Base-by-base conservation (phyloP, 2,329 filamentous ascomycete species). In the Knufia fluminis region DNA sequence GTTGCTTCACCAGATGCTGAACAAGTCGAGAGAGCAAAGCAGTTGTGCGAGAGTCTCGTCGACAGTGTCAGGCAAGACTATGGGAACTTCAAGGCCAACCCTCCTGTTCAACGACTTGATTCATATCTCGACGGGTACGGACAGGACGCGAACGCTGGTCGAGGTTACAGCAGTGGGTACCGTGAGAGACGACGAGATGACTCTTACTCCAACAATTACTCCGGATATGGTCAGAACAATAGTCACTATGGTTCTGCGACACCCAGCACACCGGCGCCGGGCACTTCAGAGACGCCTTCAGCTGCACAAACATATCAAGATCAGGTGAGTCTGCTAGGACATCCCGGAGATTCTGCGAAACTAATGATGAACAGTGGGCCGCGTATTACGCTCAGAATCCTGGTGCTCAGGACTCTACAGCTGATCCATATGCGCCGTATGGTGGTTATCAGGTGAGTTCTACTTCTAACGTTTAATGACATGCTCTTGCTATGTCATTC, bases 1-100 rank as follows among this genome's bases (percentile, higher is more conserved):
- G 90, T 97, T 57, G 86, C 92, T 85, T 91, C 90, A 3, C 92
- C 92, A 4, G 88, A 96, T 63, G 78, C 86, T 14, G 78, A 79
- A 53, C 88, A 94, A 73, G 91, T 98, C 28, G 78, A 89, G 52
- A 82, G 82, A 59, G 92, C 87, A 32, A 94, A 92, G 66, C 82
- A 86, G 57, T 81, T 96, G 40, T 97, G 91, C 65, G 80, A 91
- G 59, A 89, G 95, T 60, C 74, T 98, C 46, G 77, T 98, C 42
- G 77, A 74, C 55, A 94, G 92, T 58, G 92, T 98, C 49, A 85
- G 83, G 62, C 78, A 88, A 54, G 85, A 94, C 64, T 97, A 96
- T 64, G 85, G 96, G 63, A 82, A 83, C 41, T 94, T 91, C 75
- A 97, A 96, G 70, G 80, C 80, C 57, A 82, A 86, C 19, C 71